Evolutionary conservation across 2,329 filamentous ascomycete genomes (phyloP).

Genomic region (Aspergillus puulaauensis): DNA sequence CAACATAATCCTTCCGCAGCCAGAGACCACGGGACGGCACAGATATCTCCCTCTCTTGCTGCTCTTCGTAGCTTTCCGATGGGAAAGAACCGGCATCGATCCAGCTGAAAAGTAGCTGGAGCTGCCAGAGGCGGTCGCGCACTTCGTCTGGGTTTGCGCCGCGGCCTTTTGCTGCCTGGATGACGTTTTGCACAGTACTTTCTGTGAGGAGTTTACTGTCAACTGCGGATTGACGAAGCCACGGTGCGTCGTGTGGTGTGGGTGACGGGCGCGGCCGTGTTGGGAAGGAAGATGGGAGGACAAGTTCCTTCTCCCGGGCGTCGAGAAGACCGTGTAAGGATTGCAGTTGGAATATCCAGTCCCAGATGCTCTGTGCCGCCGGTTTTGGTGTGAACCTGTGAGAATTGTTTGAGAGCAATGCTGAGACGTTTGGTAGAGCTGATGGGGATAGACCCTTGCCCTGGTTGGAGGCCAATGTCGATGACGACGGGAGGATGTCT

Average conservation of each 20-base stretch:
- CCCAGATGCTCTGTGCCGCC: slow-evolving; percentile 54
- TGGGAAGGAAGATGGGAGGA: slow-evolving; percentile 52
- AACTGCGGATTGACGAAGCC: slow-evolving; percentile 60
- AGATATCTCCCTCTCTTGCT: slow-evolving; percentile 33
- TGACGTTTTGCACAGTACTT: slow-evolving; percentile 39
- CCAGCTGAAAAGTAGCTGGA: slow-evolving; percentile 66
- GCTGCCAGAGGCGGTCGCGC: slow-evolving; percentile 60
- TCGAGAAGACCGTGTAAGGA: slow-evolving; percentile 52
- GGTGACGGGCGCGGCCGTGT: slow-evolving; percentile 32
- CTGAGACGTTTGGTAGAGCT: slow-evolving; percentile 22
- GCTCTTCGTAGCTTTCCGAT: slow-evolving; percentile 31
- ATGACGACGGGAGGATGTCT: slow-evolving; percentile 37
- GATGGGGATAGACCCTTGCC: slow-evolving; percentile 26
- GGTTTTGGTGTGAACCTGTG: slow-evolving; percentile 26
- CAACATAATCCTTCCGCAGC: slow-evolving; percentile 40
- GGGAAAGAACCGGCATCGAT: slow-evolving; percentile 45
- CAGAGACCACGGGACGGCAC: slow-evolving; percentile 32
- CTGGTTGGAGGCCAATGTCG: slow-evolving; percentile 22
- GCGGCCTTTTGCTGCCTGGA: slow-evolving; percentile 31
- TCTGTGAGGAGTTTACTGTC: slow-evolving; percentile 72
- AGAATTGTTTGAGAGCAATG: slow-evolving; percentile 20
- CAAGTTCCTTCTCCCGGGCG: slow-evolving; percentile 65
- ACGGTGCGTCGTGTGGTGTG: slow-evolving; percentile 49
- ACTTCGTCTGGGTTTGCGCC: slow-evolving; percentile 45
- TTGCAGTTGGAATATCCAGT: slow-evolving; percentile 71